These are phyloP conservation scores for Knufia fluminis DNA, from an alignment of 2,329 filamentous ascomycete species.

Conservation along the genomic window DNA sequence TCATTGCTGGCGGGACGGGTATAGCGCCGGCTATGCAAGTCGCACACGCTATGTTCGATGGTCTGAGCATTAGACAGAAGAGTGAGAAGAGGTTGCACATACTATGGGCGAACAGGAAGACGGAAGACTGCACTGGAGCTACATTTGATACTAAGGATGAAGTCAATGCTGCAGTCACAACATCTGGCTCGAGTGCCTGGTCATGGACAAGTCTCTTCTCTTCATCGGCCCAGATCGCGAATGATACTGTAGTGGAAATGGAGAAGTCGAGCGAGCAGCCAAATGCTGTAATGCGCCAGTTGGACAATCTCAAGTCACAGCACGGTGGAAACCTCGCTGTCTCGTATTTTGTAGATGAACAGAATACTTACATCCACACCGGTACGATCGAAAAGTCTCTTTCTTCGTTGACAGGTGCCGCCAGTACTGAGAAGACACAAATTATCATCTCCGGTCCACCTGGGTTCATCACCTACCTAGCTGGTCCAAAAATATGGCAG, in stretches of 20 bases:
- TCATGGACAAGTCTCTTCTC: conserved; percentile 16
- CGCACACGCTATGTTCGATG: conserved; percentile 48
- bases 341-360: conserved; percentile 74
- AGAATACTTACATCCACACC: conserved; percentile 56
- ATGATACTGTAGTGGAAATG: neutral
- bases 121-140: conserved; percentile 58
- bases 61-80: conserved; percentile 29
- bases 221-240: neutral
- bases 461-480: conserved; percentile 73
- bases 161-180: conserved; percentile 14
- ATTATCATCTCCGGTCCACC: conserved; percentile 86
- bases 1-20: conserved; percentile 85
- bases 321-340: conserved; percentile 53
- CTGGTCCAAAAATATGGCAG: conserved; percentile 56
- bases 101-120: conserved; percentile 68
- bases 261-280: conserved; percentile 10
- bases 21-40: conserved; percentile 83
- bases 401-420: conserved; percentile 10
- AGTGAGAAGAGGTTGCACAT: conserved; percentile 50
- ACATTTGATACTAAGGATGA: too few relatives aligned
- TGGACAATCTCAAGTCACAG: conserved; percentile 52
- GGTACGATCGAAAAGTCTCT: conserved; percentile 36
- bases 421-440: conserved; percentile 45
- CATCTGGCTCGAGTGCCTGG: conserved; percentile 7
- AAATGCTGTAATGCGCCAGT: conserved; percentile 47